Evolutionary conservation across 164 flowering plant genomes (phyloP).

Genomic region (Aristolochia californica): DNA sequence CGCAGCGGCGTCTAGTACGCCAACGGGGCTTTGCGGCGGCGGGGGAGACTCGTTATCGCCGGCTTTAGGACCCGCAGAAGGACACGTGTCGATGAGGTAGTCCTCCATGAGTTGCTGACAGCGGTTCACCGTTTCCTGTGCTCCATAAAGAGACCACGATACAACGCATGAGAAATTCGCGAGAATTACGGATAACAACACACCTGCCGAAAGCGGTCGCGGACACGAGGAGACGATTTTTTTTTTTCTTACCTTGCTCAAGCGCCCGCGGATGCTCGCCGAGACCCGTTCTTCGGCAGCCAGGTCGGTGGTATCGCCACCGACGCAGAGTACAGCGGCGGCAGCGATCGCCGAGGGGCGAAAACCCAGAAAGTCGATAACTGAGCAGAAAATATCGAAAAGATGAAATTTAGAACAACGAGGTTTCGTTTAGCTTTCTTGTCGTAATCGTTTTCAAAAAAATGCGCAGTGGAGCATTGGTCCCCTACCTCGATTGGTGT

Average conservation of each 20-base stretch:
- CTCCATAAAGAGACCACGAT: background rate
- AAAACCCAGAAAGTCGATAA: slow-evolving; percentile 40
- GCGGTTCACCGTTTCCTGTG: slow-evolving; percentile 48
- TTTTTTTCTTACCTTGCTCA: slow-evolving; percentile 22
- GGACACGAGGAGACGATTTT: background rate
- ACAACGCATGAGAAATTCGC: background rate
- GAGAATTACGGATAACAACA: background rate
- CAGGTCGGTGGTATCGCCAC: slow-evolving; percentile 12
- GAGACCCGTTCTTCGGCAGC: slow-evolving; percentile 1
- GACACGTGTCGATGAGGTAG: slow-evolving; percentile 52
- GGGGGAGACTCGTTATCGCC: slow-evolving; percentile 18
- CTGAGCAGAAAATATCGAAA: slow-evolving; percentile 13
- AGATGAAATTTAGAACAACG: background rate
- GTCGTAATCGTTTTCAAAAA: background rate
- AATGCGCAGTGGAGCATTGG: background rate
- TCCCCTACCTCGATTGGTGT: slow-evolving; percentile 37
- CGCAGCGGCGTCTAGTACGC: slow-evolving; percentile 61
- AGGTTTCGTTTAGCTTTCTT: background rate
- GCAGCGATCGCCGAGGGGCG: slow-evolving; percentile 51
- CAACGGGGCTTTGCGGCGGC: slow-evolving; percentile 42
- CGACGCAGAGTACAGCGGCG: slow-evolving; percentile 40
- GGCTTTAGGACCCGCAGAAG: slow-evolving; percentile 11
- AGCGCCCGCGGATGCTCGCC: slow-evolving; percentile 16
- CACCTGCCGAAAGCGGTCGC: background rate
- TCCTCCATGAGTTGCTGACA: slow-evolving; percentile 63